Evolutionary conservation across 1,139 yeast species (phyloP).

Genomic region (Magnusiomyces paraingens): DNA sequence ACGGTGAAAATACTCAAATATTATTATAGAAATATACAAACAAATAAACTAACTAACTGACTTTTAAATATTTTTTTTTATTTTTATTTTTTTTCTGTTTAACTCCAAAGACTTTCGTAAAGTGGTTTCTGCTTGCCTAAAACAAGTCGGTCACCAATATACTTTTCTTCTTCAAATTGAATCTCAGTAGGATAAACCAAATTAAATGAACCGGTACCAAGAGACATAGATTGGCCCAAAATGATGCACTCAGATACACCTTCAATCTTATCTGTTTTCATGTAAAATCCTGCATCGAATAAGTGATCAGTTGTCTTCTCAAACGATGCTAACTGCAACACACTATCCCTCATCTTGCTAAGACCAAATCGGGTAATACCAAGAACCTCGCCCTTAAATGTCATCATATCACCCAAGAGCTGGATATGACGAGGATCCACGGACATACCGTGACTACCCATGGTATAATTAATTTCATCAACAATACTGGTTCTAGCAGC

Average conservation of each 20-base stretch:
- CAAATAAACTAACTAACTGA: too few species aligned
- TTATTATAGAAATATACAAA: too few species aligned
- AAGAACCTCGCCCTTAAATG: slow-evolving; percentile 94
- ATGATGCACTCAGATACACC: slow-evolving; percentile 98
- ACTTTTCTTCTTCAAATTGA: slow-evolving; percentile 14
- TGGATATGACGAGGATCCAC: slow-evolving; percentile 99
- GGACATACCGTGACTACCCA: slow-evolving; percentile 99
- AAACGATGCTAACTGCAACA: slow-evolving; percentile 90
- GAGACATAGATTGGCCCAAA: slow-evolving; percentile 93
- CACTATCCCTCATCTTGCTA: slow-evolving; percentile 98
- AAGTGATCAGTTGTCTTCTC: slow-evolving; percentile 98
- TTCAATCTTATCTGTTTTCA: slow-evolving; percentile 92
- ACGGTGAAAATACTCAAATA: too few species aligned
- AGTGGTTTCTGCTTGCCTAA: slow-evolving; percentile 15
- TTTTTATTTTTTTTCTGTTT: too few species aligned
- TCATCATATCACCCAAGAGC: slow-evolving; percentile 96
- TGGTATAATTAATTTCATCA: slow-evolving; percentile 91
- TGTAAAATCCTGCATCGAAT: slow-evolving; percentile 96
- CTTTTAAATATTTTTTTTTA: too few species aligned
- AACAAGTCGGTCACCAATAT: slow-evolving; percentile 13
- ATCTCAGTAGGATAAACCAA: slow-evolving; percentile 38
- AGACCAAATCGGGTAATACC: slow-evolving; percentile 98
- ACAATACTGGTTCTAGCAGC: slow-evolving; percentile 94
- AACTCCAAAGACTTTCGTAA: slow-evolving; percentile 14
- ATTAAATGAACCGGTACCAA: slow-evolving; percentile 96